phyloP scores from a whole-genome alignment of 306 rosid genomes.

The Inga leiocalycina region DNA sequence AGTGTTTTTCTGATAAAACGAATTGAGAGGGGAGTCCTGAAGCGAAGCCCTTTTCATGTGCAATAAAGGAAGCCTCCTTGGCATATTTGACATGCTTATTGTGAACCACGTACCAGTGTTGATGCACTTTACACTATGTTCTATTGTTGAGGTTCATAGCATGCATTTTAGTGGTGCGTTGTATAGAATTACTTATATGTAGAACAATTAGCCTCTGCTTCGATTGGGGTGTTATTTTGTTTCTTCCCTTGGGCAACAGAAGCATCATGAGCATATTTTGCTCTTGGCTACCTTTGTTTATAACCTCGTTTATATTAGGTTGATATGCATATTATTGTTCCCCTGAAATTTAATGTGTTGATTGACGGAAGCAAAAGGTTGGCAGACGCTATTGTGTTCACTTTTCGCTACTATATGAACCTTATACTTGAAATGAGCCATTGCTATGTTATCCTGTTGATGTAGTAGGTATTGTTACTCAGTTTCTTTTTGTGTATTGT shows the following conservation, averaged over 20 bases:
- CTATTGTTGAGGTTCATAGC: slow-evolving; percentile 18
- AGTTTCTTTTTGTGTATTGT: slow-evolving; percentile 20
- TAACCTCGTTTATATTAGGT: neutral
- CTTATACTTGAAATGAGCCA: slow-evolving; percentile 30
- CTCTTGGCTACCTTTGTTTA: slow-evolving; percentile 23
- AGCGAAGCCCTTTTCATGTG: neutral
- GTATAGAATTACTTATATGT: neutral
- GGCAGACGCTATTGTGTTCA: slow-evolving; percentile 11
- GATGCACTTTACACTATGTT: slow-evolving; percentile 20
- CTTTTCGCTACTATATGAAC: slow-evolving; percentile 14
- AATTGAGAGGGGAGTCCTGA: neutral
- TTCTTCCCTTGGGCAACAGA: slow-evolving; percentile 6
- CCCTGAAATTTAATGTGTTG: slow-evolving; percentile 12
- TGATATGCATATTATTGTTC: slow-evolving; percentile 4
- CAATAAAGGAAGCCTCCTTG: slow-evolving; percentile 27
- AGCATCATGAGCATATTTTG: slow-evolving; percentile 10
- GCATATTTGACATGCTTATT: neutral
- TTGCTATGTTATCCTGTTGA: slow-evolving; percentile 28
- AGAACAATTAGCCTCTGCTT: slow-evolving; percentile 13
- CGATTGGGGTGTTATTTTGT: slow-evolving; percentile 23
- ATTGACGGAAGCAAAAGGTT: slow-evolving; percentile 5
- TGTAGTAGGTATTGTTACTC: slow-evolving; percentile 7
- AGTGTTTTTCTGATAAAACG: slow-evolving; percentile 14
- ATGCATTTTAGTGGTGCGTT: slow-evolving; percentile 20
- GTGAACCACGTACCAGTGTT: neutral